Percentiles rank a stretch among this genome's conserved stretches.
phyloP scores from a whole-genome alignment of 495 filamentous ascomycete genomes.

The Aspergillus cavernicola region DNA sequence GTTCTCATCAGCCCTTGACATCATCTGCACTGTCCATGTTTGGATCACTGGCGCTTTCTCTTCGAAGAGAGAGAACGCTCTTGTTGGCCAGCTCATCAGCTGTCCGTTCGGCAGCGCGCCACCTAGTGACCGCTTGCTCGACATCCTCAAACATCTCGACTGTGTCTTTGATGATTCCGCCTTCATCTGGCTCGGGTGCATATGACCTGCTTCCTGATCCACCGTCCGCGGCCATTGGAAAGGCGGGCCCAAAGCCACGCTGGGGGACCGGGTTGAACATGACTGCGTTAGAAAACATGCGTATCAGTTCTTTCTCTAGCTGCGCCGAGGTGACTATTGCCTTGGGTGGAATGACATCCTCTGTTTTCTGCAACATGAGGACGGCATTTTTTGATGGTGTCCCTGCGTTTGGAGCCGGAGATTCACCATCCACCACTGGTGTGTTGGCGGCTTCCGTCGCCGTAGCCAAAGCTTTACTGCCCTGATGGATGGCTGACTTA shows the following conservation, averaged over 20 bases:
- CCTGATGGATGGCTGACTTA: slow-evolving; percentile 70
- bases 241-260: slow-evolving; percentile 62
- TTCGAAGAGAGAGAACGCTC: slow-evolving; percentile 39
- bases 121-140: slow-evolving; percentile 54
- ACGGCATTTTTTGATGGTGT: slow-evolving; percentile 39
- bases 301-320: slow-evolving; percentile 90
- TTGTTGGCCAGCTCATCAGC: slow-evolving; percentile 42
- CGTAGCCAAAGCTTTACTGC: slow-evolving; percentile 67
- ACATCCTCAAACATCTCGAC: slow-evolving; percentile 79
- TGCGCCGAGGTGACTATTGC: slow-evolving; percentile 93
- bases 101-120: slow-evolving; percentile 56
- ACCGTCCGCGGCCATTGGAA: slow-evolving; percentile 41
- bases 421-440: slow-evolving; percentile 43
- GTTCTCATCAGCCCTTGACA: slow-evolving; percentile 28
- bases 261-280: slow-evolving; percentile 88
- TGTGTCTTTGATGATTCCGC: slow-evolving; percentile 77
- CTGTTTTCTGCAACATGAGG: slow-evolving; percentile 58
- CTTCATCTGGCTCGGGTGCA: slow-evolving; percentile 61
- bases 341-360: slow-evolving; percentile 77
- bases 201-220: slow-evolving; percentile 42
- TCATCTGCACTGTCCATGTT: slow-evolving; percentile 43
- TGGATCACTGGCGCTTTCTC: slow-evolving; percentile 41
- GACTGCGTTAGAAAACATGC: slow-evolving; percentile 95
- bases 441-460: slow-evolving; percentile 52
- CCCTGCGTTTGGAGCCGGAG: slow-evolving; percentile 31